Percentiles rank a stretch among this genome's conserved stretches.
Conservation (phyloP, 805 yeast species). For the Groenewaldozyma tartarivorans region DNA sequence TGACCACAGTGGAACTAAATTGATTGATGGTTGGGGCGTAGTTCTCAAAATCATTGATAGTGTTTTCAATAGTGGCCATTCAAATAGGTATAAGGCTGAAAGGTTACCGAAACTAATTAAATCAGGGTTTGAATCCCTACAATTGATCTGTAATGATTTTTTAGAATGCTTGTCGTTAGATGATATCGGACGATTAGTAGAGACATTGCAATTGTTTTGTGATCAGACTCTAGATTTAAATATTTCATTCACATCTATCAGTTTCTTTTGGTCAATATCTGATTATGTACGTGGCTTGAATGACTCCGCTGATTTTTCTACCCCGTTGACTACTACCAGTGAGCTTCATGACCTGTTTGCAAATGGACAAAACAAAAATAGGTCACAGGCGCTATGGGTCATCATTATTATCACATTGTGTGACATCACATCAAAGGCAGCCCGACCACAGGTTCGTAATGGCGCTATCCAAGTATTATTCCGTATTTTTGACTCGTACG, state of each 20-base stretch:
- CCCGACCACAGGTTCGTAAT: constrained; percentile 72
- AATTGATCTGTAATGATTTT: constrained; percentile 79
- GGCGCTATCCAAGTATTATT: constrained; percentile 87
- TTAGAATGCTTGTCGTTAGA: constrained; percentile 57
- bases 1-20: constrained; percentile 62
- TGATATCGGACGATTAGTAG: constrained; percentile 58
- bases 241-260: constrained; percentile 82
- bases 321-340: constrained; percentile 6
- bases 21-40: constrained; percentile 60
- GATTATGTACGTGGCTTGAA: constrained; percentile 46
- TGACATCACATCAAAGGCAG: constrained; percentile 47
- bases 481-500: constrained; percentile 68
- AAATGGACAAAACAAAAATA: constrained; percentile 9
- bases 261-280: constrained; percentile 87
- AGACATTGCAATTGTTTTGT: constrained; percentile 63
- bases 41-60: constrained; percentile 47
- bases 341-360: constrained; percentile 22
- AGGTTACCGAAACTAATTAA: constrained; percentile 45
- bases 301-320: constrained; percentile 13
- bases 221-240: constrained; percentile 66
- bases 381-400: constrained; percentile 45
- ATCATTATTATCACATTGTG: constrained; percentile 55
- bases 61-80: constrained; percentile 11
- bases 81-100: constrained; percentile 6
- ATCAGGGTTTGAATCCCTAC: constrained; percentile 73